Conservation (phyloP, 2,329 filamentous ascomycete genomes). For the Trichoderma brevicompactum region DNA sequence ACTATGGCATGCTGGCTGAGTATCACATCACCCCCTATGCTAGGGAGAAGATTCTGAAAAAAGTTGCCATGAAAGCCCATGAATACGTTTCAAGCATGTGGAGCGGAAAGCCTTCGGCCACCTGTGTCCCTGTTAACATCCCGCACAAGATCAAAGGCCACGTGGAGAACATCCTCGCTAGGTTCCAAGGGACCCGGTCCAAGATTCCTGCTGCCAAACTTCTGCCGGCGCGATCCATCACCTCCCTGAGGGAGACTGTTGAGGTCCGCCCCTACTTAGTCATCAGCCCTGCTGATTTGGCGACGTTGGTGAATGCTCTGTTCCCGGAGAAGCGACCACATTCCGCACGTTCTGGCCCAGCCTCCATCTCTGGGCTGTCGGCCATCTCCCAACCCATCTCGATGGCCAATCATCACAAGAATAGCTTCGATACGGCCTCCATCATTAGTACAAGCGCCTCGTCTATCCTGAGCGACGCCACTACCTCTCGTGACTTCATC, state of each 20-base stretch:
- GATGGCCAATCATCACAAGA: constrained; percentile 57
- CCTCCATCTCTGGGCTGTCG: constrained; percentile 69
- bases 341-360: constrained; percentile 68
- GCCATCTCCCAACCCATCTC: constrained; percentile 69
- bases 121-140: constrained; percentile 51
- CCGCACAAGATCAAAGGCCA: constrained; percentile 67
- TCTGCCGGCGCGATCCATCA: constrained; percentile 72
- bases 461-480: constrained; percentile 71
- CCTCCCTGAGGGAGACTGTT: constrained; percentile 73
- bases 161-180: constrained; percentile 71
- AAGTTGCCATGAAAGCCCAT: constrained; percentile 80
- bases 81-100: constrained; percentile 79
- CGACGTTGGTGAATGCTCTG: constrained; percentile 79
- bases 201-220: constrained; percentile 60
- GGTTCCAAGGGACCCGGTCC: constrained; percentile 61
- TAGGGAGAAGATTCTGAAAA: constrained; percentile 77
- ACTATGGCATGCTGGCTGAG: constrained; percentile 75
- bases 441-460: constrained; percentile 74
- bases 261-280: constrained; percentile 82
- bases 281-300: constrained; percentile 76
- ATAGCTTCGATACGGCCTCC: constrained; percentile 68
- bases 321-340: constrained; percentile 75
- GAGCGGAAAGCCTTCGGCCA: constrained; percentile 66
- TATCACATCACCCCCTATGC: constrained; percentile 93
- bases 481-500: constrained; percentile 67